Evolutionary conservation across 1,139 yeast genomes (phyloP).

Genomic region (Martiniozyma asiatica): DNA sequence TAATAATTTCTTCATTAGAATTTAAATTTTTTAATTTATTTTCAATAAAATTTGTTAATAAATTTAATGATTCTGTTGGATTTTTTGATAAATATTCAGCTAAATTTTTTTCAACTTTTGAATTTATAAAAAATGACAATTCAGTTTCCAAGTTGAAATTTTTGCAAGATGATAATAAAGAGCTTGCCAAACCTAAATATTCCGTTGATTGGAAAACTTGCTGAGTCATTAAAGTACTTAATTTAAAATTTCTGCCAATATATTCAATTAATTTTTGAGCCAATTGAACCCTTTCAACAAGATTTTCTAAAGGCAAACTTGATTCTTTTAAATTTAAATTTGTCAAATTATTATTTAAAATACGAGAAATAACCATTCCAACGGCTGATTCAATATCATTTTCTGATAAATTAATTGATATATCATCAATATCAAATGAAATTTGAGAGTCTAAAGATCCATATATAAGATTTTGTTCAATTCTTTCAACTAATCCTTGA

Average conservation of each 20-base stretch:
- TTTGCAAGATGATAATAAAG: conserved; percentile 8
- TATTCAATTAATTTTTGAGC: conserved; percentile 35
- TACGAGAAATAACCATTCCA: conserved; percentile 37
- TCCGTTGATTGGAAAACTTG: conserved; percentile 40
- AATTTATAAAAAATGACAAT: conserved; percentile 3
- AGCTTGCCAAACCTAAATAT: conserved; percentile 39
- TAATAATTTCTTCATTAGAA: conserved; percentile 4
- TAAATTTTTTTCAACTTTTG: background rate
- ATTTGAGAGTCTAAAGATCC: conserved; percentile 38
- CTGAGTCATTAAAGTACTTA: conserved; percentile 20
- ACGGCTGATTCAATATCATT: conserved; percentile 39
- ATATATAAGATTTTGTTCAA: conserved; percentile 73
- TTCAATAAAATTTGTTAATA: conserved; percentile 5
- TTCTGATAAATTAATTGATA: conserved; percentile 20
- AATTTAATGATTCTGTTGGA: conserved; percentile 1
- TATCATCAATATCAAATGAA: conserved; percentile 38
- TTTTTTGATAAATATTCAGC: conserved; percentile 2
- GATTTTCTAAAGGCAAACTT: conserved; percentile 28
- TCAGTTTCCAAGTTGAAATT: conserved; percentile 2
- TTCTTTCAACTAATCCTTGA: conserved; percentile 48
- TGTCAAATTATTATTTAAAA: conserved; percentile 24
- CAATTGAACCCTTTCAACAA: conserved; percentile 29
- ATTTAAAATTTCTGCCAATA: conserved; percentile 32
- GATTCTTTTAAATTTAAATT: conserved; percentile 27
- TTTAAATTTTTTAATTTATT: conserved; percentile 1